phyloP scores from a whole-genome alignment of 768 basidiomycete species.

The Kwoniella mangroviensis region DNA sequence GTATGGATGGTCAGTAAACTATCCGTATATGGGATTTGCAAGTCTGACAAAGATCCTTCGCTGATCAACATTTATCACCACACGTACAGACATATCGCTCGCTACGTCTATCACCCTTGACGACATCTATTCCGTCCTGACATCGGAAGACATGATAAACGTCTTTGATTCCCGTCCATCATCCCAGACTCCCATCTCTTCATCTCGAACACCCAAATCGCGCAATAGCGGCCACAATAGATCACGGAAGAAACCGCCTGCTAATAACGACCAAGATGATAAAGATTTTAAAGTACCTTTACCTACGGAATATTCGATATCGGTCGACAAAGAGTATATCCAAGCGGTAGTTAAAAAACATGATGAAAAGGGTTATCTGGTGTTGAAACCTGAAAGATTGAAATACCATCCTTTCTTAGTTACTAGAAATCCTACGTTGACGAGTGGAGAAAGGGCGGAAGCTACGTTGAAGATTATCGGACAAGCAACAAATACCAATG shows the following conservation, averaged over 20 bases:
- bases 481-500: neutral
- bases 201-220: neutral
- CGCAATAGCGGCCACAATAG: slow-evolving; percentile 1
- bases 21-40: neutral
- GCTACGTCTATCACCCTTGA: slow-evolving; percentile 90
- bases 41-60: too few species aligned
- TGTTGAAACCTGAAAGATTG: slow-evolving; percentile 74
- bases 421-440: slow-evolving; percentile 54
- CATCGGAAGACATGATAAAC: slow-evolving; percentile 74
- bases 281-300: slow-evolving; percentile 11
- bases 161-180: slow-evolving; percentile 33
- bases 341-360: slow-evolving; percentile 69
- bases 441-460: slow-evolving; percentile 17
- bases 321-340: slow-evolving; percentile 73
- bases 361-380: slow-evolving; percentile 78
- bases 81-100: slow-evolving; percentile 70
- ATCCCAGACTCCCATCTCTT: slow-evolving; percentile 19
- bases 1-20: slow-evolving; percentile 71
- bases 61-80: neutral
- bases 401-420: slow-evolving; percentile 95
- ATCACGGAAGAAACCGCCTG: neutral
- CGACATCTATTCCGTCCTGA: slow-evolving; percentile 78
- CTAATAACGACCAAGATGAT: neutral
- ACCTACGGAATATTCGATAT: slow-evolving; percentile 66
- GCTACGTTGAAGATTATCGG: slow-evolving; percentile 19